Evolutionary conservation across 257 asterid species (phyloP).

Genomic region (Verbascum thapsus): DNA sequence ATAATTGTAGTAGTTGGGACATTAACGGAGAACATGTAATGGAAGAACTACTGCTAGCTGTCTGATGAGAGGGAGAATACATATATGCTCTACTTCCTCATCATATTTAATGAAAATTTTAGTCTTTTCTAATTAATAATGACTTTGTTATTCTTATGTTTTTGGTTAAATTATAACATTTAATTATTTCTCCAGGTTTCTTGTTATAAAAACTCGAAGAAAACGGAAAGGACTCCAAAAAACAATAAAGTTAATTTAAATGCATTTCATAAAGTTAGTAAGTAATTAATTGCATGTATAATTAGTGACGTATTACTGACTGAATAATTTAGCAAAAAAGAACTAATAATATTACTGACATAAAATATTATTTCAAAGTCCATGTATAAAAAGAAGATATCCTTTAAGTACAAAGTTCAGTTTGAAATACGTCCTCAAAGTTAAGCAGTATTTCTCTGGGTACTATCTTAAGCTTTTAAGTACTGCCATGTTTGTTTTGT

Average conservation of each 20-base stretch:
- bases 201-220: neutral
- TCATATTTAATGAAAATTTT: neutral
- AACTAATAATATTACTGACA: no score
- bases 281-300: no score
- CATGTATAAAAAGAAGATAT: conserved; percentile 7
- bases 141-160: neutral
- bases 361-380: conserved; percentile 9
- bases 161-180: no score
- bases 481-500: neutral
- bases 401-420: conserved; percentile 25
- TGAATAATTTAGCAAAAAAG: no score
- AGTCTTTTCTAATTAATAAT: neutral
- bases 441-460: conserved; percentile 17
- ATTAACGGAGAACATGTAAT: no score
- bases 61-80: neutral
- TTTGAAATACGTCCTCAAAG: conserved; percentile 11
- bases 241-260: no score
- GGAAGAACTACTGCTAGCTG: neutral
- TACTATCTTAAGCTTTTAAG: conserved; percentile 27
- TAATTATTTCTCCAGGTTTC: neutral
- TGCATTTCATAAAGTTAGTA: no score
- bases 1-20: neutral
- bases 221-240: neutral
- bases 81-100: neutral
- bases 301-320: no score